These are phyloP conservation scores for Suillus cothurnatus DNA, from an alignment of 768 basidiomycete species.

Conservation along the genomic window DNA sequence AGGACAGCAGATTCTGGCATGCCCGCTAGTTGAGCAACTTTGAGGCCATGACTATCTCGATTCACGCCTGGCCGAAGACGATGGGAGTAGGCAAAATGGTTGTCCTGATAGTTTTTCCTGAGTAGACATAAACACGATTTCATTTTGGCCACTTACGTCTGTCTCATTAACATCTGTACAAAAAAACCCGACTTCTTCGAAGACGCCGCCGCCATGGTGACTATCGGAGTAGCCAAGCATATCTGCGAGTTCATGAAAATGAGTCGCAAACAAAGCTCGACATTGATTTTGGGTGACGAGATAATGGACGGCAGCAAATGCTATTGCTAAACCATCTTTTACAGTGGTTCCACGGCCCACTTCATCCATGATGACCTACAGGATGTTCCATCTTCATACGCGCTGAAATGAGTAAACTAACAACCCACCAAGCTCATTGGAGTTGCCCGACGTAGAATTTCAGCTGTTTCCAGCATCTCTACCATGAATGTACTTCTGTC, in stretches of 20 bases:
- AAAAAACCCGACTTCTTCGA: slow-evolving; percentile 75
- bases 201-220: slow-evolving; percentile 46
- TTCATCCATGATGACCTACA: slow-evolving; percentile 98
- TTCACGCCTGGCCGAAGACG: slow-evolving; percentile 82
- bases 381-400: slow-evolving; percentile 5
- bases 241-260: slow-evolving; percentile 92
- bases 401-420: not conserved
- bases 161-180: slow-evolving; percentile 87
- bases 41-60: slow-evolving; percentile 86
- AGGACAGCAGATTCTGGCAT: slow-evolving; percentile 66
- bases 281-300: slow-evolving; percentile 70
- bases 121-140: not conserved
- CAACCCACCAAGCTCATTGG: slow-evolving; percentile 72
- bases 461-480: slow-evolving; percentile 94
- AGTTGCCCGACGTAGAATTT: slow-evolving; percentile 86
- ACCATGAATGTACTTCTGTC: slow-evolving; percentile 98
- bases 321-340: slow-evolving; percentile 90
- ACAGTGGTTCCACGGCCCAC: slow-evolving; percentile 97
- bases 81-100: slow-evolving; percentile 84
- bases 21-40: slow-evolving; percentile 86
- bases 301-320: slow-evolving; percentile 88
- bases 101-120: slow-evolving; percentile 48
- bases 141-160: slow-evolving; percentile 48
- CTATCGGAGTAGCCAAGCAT: slow-evolving; percentile 66
- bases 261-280: slow-evolving; percentile 95